A percentile compares a stretch with the other conserved stretches of the same genome.
Evolutionary conservation across 331 rosid genomes (phyloP).

Genomic region (Rhamnella rubrinervis): DNA sequence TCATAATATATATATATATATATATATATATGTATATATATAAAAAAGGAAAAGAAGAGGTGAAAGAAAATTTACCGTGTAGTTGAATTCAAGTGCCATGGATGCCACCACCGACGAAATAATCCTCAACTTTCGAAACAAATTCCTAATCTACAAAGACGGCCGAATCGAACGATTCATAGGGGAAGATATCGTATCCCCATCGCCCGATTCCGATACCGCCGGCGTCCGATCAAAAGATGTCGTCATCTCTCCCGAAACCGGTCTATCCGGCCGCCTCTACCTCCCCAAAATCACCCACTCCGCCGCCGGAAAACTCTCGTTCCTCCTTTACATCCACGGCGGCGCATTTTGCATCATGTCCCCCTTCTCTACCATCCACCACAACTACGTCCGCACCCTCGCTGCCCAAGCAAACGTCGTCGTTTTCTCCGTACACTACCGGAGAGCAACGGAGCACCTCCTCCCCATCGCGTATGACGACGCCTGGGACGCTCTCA

Average conservation of each 20-base stretch:
- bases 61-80: too few species aligned
- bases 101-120: not conserved
- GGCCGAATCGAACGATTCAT: conserved; percentile 10
- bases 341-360: conserved; percentile 29
- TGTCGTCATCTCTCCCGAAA: conserved; percentile 11
- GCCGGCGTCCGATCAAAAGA: conserved; percentile 23
- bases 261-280: conserved; percentile 10
- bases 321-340: conserved; percentile 20
- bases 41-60: too few species aligned
- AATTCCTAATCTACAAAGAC: conserved; percentile 23
- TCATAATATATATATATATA: too few species aligned
- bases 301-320: conserved; percentile 1
- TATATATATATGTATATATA: too few species aligned
- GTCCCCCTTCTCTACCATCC: conserved; percentile 1
- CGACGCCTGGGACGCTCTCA: conserved; percentile 17
- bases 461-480: conserved; percentile 20
- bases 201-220: conserved; percentile 5
- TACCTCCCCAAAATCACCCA: conserved; percentile 7
- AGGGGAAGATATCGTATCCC: not conserved
- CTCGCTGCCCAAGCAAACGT: conserved; percentile 12
- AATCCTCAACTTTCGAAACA: not conserved
- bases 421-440: conserved; percentile 19
- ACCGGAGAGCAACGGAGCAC: conserved; percentile 22
- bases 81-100: not conserved
- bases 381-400: not conserved